Percentiles rank a stretch among this genome's conserved stretches.
These are phyloP conservation scores for Colletotrichum horii DNA, from an alignment of 2,329 filamentous ascomycete species.

Conservation along the genomic window DNA sequence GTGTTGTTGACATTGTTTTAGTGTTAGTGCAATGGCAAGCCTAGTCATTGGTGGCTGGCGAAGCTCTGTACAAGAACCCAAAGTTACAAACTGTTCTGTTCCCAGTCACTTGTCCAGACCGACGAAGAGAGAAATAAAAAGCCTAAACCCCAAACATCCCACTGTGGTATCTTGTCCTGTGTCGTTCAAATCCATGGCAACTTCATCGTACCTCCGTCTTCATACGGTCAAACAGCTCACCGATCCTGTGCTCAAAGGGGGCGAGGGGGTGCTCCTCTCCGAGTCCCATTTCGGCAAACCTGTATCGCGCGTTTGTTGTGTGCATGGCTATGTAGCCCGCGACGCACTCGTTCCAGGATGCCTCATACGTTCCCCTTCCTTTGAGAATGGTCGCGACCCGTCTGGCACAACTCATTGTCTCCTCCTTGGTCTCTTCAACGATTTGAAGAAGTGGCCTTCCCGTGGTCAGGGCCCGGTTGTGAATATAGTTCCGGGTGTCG, in stretches of 20 bases:
- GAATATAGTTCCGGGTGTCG: conserved; percentile 24
- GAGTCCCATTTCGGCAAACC: conserved; percentile 22
- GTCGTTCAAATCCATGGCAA: neutral
- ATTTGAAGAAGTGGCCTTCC: neutral
- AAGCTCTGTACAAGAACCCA: neutral
- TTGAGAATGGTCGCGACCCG: conserved; percentile 21
- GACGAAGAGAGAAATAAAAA: neutral
- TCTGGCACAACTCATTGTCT: conserved; percentile 16
- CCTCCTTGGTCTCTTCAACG: conserved; percentile 15
- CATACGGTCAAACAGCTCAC: conserved; percentile 20
- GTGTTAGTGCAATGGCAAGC: neutral
- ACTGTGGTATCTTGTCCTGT: neutral
- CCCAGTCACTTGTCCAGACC: neutral
- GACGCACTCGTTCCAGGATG: conserved; percentile 22
- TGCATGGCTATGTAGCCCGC: conserved; percentile 25
- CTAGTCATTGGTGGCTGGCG: neutral
- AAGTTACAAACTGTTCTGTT: neutral
- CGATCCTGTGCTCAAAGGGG: conserved; percentile 21
- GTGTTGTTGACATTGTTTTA: neutral
- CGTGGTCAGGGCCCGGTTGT: conserved; percentile 21
- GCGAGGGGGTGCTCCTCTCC: conserved; percentile 23
- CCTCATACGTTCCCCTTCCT: conserved; percentile 22
- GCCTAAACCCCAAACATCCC: neutral
- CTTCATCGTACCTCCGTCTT: neutral
- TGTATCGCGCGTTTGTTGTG: conserved; percentile 25